Percentiles rank a stretch among this genome's conserved stretches.
These are phyloP conservation scores for Fusarium sambucinum DNA, from an alignment of 2,329 filamentous ascomycete genomes.

Conservation along the genomic window DNA sequence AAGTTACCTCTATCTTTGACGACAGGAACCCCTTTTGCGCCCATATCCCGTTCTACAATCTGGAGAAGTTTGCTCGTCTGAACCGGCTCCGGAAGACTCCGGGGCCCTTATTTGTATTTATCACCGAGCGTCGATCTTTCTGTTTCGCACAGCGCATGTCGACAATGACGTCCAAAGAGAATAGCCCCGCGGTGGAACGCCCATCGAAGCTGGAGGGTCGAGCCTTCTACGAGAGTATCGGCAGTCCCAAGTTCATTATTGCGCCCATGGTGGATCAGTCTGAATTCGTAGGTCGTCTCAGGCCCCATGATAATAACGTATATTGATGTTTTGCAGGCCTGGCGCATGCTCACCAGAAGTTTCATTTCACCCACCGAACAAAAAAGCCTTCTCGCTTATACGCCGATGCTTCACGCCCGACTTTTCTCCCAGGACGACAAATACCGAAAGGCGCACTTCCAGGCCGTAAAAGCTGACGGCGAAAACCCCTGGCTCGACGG, in stretches of 20 bases:
- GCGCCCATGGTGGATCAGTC: slow-evolving; percentile 99
- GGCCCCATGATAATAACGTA: background rate
- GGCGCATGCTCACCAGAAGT: slow-evolving; percentile 95
- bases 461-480: slow-evolving; percentile 65
- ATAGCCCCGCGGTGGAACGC: slow-evolving; percentile 38
- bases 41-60: slow-evolving; percentile 21
- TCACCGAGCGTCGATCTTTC: slow-evolving; percentile 3
- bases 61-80: slow-evolving; percentile 40
- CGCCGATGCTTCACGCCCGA: slow-evolving; percentile 95
- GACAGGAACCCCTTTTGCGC: slow-evolving; percentile 9
- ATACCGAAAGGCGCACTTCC: slow-evolving; percentile 85
- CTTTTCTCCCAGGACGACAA: slow-evolving; percentile 82
- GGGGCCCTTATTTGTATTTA: slow-evolving; percentile 31
- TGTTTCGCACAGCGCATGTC: slow-evolving; percentile 42
- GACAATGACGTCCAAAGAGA: slow-evolving; percentile 49
- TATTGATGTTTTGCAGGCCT: slow-evolving; percentile 71
- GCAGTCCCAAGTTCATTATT: slow-evolving; percentile 88
- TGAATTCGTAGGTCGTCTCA: slow-evolving; percentile 80
- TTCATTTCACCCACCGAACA: slow-evolving; percentile 79
- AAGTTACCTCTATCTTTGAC: background rate
- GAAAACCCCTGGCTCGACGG: slow-evolving; percentile 79
- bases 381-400: slow-evolving; percentile 82
- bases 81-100: slow-evolving; percentile 43
- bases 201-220: slow-evolving; percentile 79
- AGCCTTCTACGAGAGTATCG: slow-evolving; percentile 94